Percentiles rank a stretch among this genome's conserved stretches.
Conservation (phyloP, 164 flowering plant species). For the Vitis labrusca region DNA sequence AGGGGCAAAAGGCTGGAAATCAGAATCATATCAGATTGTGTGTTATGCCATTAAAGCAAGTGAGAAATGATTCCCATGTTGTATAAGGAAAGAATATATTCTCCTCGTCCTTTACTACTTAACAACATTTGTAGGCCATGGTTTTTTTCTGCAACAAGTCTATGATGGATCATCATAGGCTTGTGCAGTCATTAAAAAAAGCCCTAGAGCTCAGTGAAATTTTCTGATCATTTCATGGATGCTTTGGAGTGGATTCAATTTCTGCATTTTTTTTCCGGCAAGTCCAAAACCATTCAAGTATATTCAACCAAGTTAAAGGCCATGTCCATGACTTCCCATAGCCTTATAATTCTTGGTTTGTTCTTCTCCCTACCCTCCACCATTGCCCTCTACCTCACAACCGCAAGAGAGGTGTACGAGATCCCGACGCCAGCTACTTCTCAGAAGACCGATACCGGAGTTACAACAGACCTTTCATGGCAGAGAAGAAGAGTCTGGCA, state of each 20-base stretch:
- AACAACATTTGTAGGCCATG: neutral
- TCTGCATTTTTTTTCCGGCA: neutral
- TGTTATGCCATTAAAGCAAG: neutral
- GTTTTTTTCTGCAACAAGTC: neutral
- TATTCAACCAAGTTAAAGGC: neutral
- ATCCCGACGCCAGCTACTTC: too few species aligned
- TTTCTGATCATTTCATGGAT: too few species aligned
- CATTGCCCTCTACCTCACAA: neutral
- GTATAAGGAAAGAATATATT: conserved; percentile 25
- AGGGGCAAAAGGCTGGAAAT: neutral
- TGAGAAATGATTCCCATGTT: conserved; percentile 11
- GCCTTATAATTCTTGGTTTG: conserved; percentile 6
- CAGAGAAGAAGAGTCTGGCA: neutral
- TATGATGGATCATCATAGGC: too few species aligned
- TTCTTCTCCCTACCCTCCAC: conserved; percentile 5
- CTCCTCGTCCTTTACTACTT: conserved; percentile 2
- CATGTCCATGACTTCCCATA: conserved; percentile 3
- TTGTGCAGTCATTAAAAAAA: too few species aligned
- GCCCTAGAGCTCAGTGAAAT: too few species aligned
- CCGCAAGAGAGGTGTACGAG: neutral
- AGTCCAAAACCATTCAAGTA: too few species aligned
- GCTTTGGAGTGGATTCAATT: neutral
- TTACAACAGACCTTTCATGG: conserved; percentile 8
- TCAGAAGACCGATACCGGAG: conserved; percentile 20
- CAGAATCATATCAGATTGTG: conserved; percentile 19